These are phyloP conservation scores for Lentinus tigrinus DNA, from an alignment of 768 basidiomycete genomes.

Conservation along the genomic window DNA sequence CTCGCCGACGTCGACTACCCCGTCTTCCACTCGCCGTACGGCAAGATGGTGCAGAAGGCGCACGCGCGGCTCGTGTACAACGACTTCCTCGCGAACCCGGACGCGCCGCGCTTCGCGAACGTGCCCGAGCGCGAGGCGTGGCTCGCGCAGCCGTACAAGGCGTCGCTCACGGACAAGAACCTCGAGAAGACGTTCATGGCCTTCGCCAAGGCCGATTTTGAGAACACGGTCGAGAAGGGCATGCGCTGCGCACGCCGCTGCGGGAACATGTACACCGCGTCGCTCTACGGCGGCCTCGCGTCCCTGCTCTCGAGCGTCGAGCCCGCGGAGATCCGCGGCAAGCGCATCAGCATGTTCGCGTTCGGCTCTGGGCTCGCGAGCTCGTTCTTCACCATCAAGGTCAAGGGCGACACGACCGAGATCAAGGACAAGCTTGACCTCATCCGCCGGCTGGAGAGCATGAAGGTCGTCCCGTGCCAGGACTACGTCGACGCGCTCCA, in stretches of 20 bases:
- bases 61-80: slow-evolving; percentile 90
- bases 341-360: slow-evolving; percentile 92
- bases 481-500: slow-evolving; percentile 85
- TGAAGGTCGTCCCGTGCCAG: slow-evolving; percentile 90
- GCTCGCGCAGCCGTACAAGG: slow-evolving; percentile 63
- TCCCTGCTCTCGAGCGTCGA: slow-evolving; percentile 76
- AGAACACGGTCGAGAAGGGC: slow-evolving; percentile 70
- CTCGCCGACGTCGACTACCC: slow-evolving; percentile 87
- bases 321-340: slow-evolving; percentile 68
- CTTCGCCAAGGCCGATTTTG: slow-evolving; percentile 75
- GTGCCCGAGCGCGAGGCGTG: slow-evolving; percentile 70
- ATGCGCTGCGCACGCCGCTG: slow-evolving; percentile 89
- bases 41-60: slow-evolving; percentile 98
- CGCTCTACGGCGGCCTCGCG: slow-evolving; percentile 91
- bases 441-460: slow-evolving; percentile 68
- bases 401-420: slow-evolving; percentile 84
- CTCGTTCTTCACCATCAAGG: slow-evolving; percentile 84
- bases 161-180: slow-evolving; percentile 88
- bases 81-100: slow-evolving; percentile 85
- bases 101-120: slow-evolving; percentile 64
- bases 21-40: slow-evolving; percentile 97
- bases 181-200: slow-evolving; percentile 92
- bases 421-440: slow-evolving; percentile 85
- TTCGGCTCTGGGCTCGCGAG: slow-evolving; percentile 96
- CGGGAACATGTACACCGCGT: slow-evolving; percentile 99